phyloP scores from a whole-genome alignment of 176 grass and related monocot species.

The Melocanna baccifera region DNA sequence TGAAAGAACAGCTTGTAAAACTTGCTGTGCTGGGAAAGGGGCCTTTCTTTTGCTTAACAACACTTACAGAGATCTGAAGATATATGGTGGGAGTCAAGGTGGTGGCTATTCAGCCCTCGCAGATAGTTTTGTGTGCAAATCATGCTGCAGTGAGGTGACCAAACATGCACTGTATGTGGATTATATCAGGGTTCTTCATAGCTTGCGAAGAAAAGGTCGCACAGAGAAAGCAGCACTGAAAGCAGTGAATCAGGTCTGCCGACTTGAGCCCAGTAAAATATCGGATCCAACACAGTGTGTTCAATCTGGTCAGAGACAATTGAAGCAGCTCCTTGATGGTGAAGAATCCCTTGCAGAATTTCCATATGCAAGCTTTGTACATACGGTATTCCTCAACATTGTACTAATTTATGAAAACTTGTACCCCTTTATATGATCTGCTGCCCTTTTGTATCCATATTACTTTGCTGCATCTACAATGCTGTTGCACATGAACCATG shows the following conservation, averaged over 20 bases:
- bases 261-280: conserved; percentile 39
- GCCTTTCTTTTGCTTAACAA: conserved; percentile 79
- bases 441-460: conserved; percentile 8
- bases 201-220: conserved; percentile 60
- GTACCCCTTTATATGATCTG: conserved; percentile 25
- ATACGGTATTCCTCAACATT: conserved; percentile 57
- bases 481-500: not conserved
- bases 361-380: conserved; percentile 81
- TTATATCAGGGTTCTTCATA: conserved; percentile 84
- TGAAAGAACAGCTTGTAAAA: conserved; percentile 73
- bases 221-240: conserved; percentile 51
- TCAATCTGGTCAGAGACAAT: conserved; percentile 63
- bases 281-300: conserved; percentile 40
- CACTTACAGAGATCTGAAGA: conserved; percentile 75
- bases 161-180: conserved; percentile 81
- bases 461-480: not conserved
- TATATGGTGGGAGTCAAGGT: conserved; percentile 66
- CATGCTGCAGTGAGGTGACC: conserved; percentile 66
- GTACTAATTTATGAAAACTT: conserved; percentile 18
- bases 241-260: conserved; percentile 69
- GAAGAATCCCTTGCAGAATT: conserved; percentile 95
- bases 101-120: conserved; percentile 59
- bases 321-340: conserved; percentile 75
- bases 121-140: conserved; percentile 85
- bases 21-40: conserved; percentile 93